Base-by-base conservation (phyloP, 805 yeast genomes). In the Metschnikowia henanensis region DNA sequence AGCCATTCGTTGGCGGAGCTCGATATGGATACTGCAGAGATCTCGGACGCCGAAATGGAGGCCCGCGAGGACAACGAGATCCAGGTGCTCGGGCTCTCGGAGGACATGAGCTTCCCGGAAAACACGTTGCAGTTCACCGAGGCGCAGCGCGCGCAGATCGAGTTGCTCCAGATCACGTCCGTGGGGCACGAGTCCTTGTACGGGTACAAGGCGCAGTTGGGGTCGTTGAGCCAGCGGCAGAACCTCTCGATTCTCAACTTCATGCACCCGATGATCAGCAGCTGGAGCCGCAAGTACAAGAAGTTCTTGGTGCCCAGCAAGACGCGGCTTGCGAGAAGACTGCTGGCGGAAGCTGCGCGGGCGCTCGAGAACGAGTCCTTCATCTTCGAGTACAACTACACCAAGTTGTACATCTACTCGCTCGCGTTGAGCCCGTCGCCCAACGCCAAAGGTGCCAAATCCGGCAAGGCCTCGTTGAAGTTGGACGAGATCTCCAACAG, bases 171-270 rank as follows among this genome's bases (percentile, higher is more conserved):
- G 57, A 85, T 91, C 50, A 79, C 85, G 65, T 79, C 91, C 1
- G 69, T 90, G 39, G 95, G 94, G 30, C 89, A 87, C 60, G 95
- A 88, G 54, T 80, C 92, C 2, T 70, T 91, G 16, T 91, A 91
- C 60, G 83, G 84, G 16, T 79, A 76, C 37, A 80, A 77, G 49
- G 80, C 81, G 3, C 81, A 76, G 51, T 56, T 75, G 41, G 78
- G 77, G 32, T 61, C 68, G 5, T 61, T 76, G 25, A 73, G 77
- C 36, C 84, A 80, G 55, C 70, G 80, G 31, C 90, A 84, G 50
- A 84, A 84, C 55, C 65, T 91, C 35, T 78, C 90, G 0, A 75
- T 90, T 9, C 69, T 91, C 52, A 80, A 80, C 45, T 80, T 90
- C 38, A 68, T 91, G 45, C 76, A 87, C 9, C 92, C 96, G 1